Conservation (phyloP, 306 rosid genomes). For the Quercus alba region DNA sequence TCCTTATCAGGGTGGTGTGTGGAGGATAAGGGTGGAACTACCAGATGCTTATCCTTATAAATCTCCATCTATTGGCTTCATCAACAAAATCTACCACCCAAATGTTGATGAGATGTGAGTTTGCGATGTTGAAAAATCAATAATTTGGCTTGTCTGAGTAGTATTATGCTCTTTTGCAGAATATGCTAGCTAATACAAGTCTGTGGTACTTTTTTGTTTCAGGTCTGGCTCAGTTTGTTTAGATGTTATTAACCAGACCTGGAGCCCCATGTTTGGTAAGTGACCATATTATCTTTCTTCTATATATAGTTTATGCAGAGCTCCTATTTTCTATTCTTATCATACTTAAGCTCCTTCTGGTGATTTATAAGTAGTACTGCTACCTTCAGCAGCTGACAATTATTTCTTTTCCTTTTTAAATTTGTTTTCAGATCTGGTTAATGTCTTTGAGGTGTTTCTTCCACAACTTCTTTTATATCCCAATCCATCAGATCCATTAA, state of each 20-base stretch:
- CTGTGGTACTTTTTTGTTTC: constrained; percentile 24
- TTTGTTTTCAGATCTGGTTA: constrained; percentile 65
- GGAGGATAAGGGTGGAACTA: constrained; percentile 85
- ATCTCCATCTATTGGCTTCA: constrained; percentile 87
- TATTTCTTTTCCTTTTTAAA: constrained; percentile 4
- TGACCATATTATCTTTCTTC: constrained; percentile 6
- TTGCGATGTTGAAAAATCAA: neutral
- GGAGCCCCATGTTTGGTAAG: constrained; percentile 98
- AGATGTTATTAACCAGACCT: constrained; percentile 88
- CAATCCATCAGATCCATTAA: constrained; percentile 83
- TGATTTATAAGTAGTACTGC: constrained; percentile 7
- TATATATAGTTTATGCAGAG: neutral
- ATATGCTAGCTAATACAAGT: constrained; percentile 21
- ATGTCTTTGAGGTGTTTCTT: constrained; percentile 83
- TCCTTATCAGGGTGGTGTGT: constrained; percentile 73
- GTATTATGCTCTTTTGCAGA: neutral
- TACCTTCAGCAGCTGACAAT: constrained; percentile 7
- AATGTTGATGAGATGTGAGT: constrained; percentile 95
- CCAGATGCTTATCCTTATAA: constrained; percentile 90
- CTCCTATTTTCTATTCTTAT: neutral
- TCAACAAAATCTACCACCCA: constrained; percentile 89
- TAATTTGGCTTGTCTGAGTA: constrained; percentile 12
- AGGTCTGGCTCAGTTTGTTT: constrained; percentile 94
- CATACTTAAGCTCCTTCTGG: neutral
- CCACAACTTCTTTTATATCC: constrained; percentile 95